Evolutionary conservation across 2,329 filamentous ascomycete species (phyloP).

Genomic region (Coccinonectria pachysandricola): DNA sequence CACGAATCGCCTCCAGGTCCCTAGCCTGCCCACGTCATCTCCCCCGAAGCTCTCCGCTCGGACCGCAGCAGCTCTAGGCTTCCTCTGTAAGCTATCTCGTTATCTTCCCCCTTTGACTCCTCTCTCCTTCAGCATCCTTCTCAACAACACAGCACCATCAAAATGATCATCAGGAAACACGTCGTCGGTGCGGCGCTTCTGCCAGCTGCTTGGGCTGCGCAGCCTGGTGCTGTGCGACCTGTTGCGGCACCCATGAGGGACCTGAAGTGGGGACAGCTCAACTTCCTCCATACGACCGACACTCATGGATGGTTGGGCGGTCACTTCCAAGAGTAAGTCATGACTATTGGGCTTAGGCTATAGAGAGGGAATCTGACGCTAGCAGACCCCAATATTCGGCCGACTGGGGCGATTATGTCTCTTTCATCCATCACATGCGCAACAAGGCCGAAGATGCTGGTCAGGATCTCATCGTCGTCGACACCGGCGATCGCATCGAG

Average conservation of each 20-base stretch:
- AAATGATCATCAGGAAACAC: conserved; percentile 18
- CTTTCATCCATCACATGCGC: conserved; percentile 76
- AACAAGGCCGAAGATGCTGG: conserved; percentile 68
- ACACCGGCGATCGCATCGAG: conserved; percentile 89
- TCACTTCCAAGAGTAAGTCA: conserved; percentile 81
- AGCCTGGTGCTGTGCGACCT: conserved; percentile 72
- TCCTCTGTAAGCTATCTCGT: no score
- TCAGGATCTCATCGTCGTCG: conserved; percentile 80
- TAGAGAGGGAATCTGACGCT: no score
- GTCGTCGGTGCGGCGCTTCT: conserved; percentile 22
- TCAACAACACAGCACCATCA: no score
- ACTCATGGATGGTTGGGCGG: conserved; percentile 94
- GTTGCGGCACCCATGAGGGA: conserved; percentile 72
- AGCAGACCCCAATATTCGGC: conserved; percentile 76
- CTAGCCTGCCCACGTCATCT: no score
- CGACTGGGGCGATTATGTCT: conserved; percentile 97
- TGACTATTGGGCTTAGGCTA: no score
- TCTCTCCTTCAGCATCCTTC: neutral
- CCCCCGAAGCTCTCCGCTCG: no score
- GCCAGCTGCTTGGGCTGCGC: conserved; percentile 39
- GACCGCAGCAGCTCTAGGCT: no score
- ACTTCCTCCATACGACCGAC: conserved; percentile 94
- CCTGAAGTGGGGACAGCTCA: conserved; percentile 85
- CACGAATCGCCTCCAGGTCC: no score
- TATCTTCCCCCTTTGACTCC: conserved; percentile 2